Evolutionary conservation across 1,284 basidiomycete species (phyloP), one percentile per base, ranked within the genome.

Genomic region (Apiotrichum sp.): DNA sequence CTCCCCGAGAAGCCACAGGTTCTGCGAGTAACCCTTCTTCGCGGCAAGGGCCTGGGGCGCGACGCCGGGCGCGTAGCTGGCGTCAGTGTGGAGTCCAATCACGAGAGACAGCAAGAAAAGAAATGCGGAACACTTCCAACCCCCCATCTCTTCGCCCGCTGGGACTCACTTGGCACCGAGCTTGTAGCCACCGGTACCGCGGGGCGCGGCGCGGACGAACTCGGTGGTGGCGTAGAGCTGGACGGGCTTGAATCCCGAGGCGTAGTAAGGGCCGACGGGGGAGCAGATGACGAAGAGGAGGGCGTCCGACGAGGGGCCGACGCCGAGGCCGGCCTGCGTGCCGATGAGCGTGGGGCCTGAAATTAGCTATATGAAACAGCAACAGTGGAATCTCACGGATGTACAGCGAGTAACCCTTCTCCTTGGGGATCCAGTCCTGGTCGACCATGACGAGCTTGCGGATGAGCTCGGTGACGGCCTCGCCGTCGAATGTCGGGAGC

Each of bases 191-290:
- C 93, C 93, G 47, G 90, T 95, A 82, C 92, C 92, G 69, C 93
- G 91, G 11, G 89, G 90, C 38, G 86, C 84, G 8, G 95, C 93
- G 51, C 93, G 87, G 34, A 91, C 86, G 71, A 86, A 89, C 71
- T 93, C 86, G 0, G 90, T 91, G 2, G 93, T 95, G 4, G 90
- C 93, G 57, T 93, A 86, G 50, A 99, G 80, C 13, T 89, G 85
- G 34, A 99, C 86, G 16, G 95, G 95, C 78, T 98, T 98, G 81
- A 97, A 97, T 8, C 95, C 95, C 40, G 86, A 68, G 46, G 91
- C 86, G 76, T 95, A 98, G 77, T 98, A 99, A 2, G 95, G 93
- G 14, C 93, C 93, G 32, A 92, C 91, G 40, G 92, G 93, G 65
- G 86, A 89, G 72, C 86, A 86, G 68, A 98, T 98, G 55, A 98